Base-by-base conservation (phyloP, 2,329 filamentous ascomycete genomes). In the Verticillium alfalfae region DNA sequence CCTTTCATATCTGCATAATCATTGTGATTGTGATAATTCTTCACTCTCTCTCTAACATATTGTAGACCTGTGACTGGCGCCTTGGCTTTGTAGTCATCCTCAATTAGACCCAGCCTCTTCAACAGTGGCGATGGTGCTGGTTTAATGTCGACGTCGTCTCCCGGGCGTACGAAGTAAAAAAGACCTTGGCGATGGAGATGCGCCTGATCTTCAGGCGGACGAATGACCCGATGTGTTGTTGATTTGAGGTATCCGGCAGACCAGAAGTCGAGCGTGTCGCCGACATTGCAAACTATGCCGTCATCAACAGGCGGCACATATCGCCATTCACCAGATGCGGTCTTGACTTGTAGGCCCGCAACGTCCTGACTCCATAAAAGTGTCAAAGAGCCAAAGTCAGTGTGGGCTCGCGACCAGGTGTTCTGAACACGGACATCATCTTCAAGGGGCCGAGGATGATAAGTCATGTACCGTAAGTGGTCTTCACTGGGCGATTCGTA, bases 381-480 rank as follows among this genome's bases (percentile, higher is more conserved):
- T 2, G 82, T 84, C 6, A 84, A 70, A 0, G 76, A 79, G 0
- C 81, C 82, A 13, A 84, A 74, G 65, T 85, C 82, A 0, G 82
- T 84, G 67, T 85, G 81, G 0, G 68, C 71, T 7, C 69, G 65
- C 1, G 68, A 67, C 69, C 68, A 71, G 1, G 63, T 70, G 39
- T 70, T 67, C 26, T 66, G 61, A 16, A 68, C 65, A 36, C 58
- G 62, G n/a, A 61, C 64, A 68, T 78, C 80, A 31, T 79, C 75
- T 7, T 76, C 75, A 16, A 72, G 66, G 0, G 73, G 72, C 8
- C 81, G 77, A 0, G 77, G 73, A 34, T 77, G 75, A 65, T 84
- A 85, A 57, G 78, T 75, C 82, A 84, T 85, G 69, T 84, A 84
- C 8, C 84, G 79, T 13, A 84, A 74, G 64, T 85, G 82, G 62